Conservation (phyloP, 306 rosid genomes). For the Pueraria montana region DNA sequence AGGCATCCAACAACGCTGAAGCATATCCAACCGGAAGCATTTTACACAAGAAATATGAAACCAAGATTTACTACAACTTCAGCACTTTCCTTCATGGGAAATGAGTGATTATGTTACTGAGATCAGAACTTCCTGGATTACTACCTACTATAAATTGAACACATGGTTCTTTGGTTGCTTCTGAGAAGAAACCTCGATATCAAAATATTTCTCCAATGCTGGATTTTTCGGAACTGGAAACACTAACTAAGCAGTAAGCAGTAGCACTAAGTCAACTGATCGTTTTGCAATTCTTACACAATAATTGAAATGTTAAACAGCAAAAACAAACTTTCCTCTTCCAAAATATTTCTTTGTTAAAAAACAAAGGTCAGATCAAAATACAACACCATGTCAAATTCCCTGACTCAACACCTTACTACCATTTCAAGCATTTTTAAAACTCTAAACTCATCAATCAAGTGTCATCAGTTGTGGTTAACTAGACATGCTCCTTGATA, state of each 20-base stretch:
- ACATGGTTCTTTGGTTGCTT: neutral
- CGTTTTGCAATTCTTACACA: neutral
- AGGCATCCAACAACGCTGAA: constrained; percentile 4
- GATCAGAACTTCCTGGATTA: constrained; percentile 33
- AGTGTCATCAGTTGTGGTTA: constrained; percentile 1
- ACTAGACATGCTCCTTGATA: neutral
- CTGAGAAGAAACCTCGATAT: neutral
- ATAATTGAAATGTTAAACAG: neutral
- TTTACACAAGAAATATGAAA: constrained; percentile 5
- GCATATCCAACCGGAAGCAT: too few species aligned
- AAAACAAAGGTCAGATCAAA: neutral
- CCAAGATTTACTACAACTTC: neutral
- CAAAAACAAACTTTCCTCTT: constrained; percentile 18
- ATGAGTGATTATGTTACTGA: too few species aligned
- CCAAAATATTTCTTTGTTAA: neutral
- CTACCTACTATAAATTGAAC: too few species aligned
- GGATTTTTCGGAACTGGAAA: neutral
- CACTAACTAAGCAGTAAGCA: neutral
- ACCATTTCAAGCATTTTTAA: constrained; percentile 29
- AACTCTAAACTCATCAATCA: neutral
- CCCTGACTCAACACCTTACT: constrained; percentile 27
- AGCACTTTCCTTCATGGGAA: constrained; percentile 17
- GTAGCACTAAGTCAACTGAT: neutral
- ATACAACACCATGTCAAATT: neutral
- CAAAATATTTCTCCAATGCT: constrained; percentile 13